Conservation (phyloP, 495 filamentous ascomycete genomes). For the Aspergillus cavernicola region DNA sequence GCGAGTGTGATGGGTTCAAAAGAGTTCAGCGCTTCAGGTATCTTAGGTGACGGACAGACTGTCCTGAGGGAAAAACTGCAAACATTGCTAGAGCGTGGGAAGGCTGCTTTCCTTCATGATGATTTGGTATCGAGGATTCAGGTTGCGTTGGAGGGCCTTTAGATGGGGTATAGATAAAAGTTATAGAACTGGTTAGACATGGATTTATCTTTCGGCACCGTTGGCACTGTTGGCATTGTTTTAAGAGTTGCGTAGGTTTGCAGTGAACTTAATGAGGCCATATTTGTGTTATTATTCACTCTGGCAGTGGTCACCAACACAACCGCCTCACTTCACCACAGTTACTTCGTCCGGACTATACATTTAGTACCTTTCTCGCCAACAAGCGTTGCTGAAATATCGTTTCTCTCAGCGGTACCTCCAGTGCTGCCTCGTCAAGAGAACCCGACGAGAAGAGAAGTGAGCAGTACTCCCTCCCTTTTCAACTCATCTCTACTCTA, state of each 20-base stretch:
- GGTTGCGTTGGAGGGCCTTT: conserved; percentile 20
- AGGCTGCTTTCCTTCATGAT: conserved; percentile 28
- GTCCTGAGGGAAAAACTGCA: conserved; percentile 22
- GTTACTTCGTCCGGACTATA: no score
- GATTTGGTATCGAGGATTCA: conserved; percentile 34
- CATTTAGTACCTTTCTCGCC: no score
- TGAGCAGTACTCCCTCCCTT: no score
- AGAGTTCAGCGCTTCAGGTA: conserved; percentile 27
- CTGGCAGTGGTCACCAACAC: background rate
- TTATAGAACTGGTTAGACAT: background rate
- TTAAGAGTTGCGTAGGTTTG: no score
- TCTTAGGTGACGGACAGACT: conserved; percentile 20
- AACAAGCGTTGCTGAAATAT: no score
- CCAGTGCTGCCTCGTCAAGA: no score
- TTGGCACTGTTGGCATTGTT: no score
- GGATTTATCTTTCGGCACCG: background rate
- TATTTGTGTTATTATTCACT: no score
- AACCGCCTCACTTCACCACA: background rate
- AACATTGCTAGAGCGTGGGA: conserved; percentile 21
- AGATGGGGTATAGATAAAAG: conserved; percentile 16
- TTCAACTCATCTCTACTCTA: background rate
- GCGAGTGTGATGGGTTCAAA: conserved; percentile 44
- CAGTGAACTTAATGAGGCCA: no score
- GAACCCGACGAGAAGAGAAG: no score
- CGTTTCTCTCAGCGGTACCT: no score